Evolutionary conservation across 768 basidiomycete genomes (phyloP), one percentile per base, ranked within the genome.

Genomic region (Suillus hirtellus): DNA sequence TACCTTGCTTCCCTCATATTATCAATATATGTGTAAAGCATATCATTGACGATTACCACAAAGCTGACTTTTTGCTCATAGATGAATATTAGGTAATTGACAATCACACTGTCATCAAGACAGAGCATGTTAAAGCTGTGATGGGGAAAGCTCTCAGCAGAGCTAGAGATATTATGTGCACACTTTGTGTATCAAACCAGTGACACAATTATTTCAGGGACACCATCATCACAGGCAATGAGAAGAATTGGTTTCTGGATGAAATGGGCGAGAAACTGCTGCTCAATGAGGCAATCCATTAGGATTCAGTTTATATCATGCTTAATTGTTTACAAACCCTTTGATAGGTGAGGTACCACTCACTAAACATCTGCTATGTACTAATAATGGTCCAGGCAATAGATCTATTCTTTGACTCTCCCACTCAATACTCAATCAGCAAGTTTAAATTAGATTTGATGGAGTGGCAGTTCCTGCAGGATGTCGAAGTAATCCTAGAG

Each of bases 301-400:
- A 78, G 80, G 78, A 80, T 47, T 78, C 73, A 4, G 78, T 74
- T 0, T 78, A 66, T 44, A 69, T 78, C 52, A 80, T 82, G 78
- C 63, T 81, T 1, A 50, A 68, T 24, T 4, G 44, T 2, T 46
- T 67, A 0, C 0, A 44, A 17, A 47, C 35, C 54, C 27, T 66
- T 63, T 3, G 21, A 17, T 31, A 44, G 56, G 65, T 64, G 61
- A 55, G 60, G n/a, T 10, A 31, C 38, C 1, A 4, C 11, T 0
- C 4, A n/a, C 6, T 4, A 10, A 47, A 10, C 8, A 47, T 47
- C 12, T 47, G n/a, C 12, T 1, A 4, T 47, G 5, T n/a, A 47
- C 46, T 47, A 14, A 47, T 47, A 47, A 4, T 47, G 1, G 10
- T n/a, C 24, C 42, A 66, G 65, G 63, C 53, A 31, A 37, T 66